Evolutionary conservation across 2,329 filamentous ascomycete species (phyloP), one percentile per base, ranked within the genome.

Genomic region (Fusarium piperis): DNA sequence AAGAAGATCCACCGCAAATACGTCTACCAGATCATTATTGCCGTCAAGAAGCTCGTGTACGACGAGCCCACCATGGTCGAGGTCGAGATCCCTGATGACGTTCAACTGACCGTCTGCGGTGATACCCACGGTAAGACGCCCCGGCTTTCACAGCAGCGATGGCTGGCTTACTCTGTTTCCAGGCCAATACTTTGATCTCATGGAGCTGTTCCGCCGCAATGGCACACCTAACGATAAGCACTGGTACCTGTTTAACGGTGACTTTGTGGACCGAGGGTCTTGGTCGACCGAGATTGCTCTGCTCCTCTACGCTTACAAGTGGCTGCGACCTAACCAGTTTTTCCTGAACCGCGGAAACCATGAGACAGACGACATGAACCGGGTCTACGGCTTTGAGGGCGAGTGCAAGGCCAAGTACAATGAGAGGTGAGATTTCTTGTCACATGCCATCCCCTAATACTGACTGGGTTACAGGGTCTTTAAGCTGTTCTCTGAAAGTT

Each of bases 351-450:
- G 96, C 69, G 96, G 96, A 75, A 99, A 99, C 83, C 96, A 99
- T 83, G 96, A 99, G 85, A 98, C 96, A 55, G 95, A 98, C 80
- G 95, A 98, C 82, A 99, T 99, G 96, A 99, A 99, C 86, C 91
- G 94, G 74, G 95, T 96, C 60, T 99, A 99, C 80, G 96, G 96
- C 18, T 99, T 99, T 78, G 96, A 99, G 82, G 96, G 96, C 79
- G 96, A 99, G 81, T 98, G 96, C 86, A 96, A 95, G 82, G 94
- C 94, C 76, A 99, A 99, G 84, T 99, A 99, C 83, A 98, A 94
- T 80, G 96, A 97, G 83, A 92, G 85, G 85, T 84, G 76, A 65
- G 80, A 74, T 48, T 51, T 56, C 12, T 26, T 59, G n/a, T 30
- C 10, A 8, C 16, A 13, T 15, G 10, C 20, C 1, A 20, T 33